Conservation (phyloP, 257 asterid species). For the Solanum phureja region DNA sequence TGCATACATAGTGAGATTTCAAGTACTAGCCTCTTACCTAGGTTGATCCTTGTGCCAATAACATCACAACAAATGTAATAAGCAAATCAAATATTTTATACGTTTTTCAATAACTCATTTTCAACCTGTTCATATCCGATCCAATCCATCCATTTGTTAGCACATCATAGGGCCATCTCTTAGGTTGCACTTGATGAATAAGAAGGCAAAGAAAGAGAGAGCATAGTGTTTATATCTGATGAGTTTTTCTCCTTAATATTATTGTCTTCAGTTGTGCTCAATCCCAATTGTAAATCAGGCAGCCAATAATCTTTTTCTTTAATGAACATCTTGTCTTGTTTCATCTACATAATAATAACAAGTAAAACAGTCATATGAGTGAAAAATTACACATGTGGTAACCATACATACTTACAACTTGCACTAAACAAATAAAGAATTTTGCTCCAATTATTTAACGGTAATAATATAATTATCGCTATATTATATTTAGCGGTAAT, state of each 20-base stretch:
- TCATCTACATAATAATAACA: constrained; percentile 7
- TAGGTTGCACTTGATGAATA: neutral
- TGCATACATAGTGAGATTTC: constrained; percentile 39
- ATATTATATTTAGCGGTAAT: too few relatives aligned
- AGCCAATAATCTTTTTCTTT: constrained; percentile 18
- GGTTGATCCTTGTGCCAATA: neutral
- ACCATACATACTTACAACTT: neutral
- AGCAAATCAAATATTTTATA: neutral
- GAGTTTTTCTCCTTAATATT: constrained; percentile 10
- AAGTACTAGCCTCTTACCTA: constrained; percentile 42
- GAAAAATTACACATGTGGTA: neutral
- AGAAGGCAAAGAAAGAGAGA: constrained; percentile 49
- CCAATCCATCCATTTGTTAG: neutral
- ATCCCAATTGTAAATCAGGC: constrained; percentile 44
- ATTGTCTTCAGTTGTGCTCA: constrained; percentile 26
- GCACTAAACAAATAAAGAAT: neutral
- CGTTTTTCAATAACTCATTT: neutral
- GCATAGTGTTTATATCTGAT: constrained; percentile 57
- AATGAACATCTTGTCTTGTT: constrained; percentile 14
- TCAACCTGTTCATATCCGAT: neutral
- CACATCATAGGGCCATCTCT: neutral
- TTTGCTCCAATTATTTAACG: neutral
- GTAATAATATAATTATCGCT: too few relatives aligned
- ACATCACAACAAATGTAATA: neutral
- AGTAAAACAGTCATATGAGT: neutral